Conservation (phyloP, 208 protist species). For the Leishmania tarentolae region DNA sequence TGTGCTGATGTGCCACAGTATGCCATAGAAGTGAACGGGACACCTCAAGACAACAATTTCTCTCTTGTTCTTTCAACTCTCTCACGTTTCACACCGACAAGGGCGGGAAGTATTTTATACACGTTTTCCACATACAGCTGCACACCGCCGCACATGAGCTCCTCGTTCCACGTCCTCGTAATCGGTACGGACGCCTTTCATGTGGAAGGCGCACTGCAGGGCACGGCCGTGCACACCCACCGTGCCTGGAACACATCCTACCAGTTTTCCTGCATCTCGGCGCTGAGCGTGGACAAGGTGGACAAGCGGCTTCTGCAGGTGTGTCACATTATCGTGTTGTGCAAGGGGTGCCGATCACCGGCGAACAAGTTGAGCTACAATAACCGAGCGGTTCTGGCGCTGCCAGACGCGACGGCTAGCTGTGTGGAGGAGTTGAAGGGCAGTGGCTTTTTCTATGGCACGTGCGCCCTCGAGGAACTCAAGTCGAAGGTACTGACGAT, state of each 20-base stretch:
- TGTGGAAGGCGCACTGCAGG: conserved; percentile 59
- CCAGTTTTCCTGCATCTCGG: conserved; percentile 60
- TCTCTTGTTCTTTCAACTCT: background rate
- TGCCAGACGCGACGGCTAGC: conserved; percentile 45
- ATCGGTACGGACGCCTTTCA: conserved; percentile 66
- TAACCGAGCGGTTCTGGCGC: conserved; percentile 52
- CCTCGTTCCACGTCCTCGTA: conserved; percentile 53
- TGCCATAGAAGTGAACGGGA: background rate
- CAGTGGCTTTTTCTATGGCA: conserved; percentile 73
- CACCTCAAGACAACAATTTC: background rate
- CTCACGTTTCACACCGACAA: background rate
- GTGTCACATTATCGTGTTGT: conserved; percentile 69
- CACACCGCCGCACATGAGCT: background rate
- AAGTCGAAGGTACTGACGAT: conserved; percentile 39
- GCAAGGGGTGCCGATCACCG: conserved; percentile 51
- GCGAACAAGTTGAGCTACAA: conserved; percentile 36
- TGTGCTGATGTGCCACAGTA: background rate
- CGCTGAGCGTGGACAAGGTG: conserved; percentile 51
- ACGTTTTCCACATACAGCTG: no score
- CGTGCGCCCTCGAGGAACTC: conserved; percentile 38
- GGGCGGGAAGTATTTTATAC: background rate
- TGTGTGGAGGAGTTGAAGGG: conserved; percentile 48
- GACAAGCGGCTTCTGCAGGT: conserved; percentile 59
- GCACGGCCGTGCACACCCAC: conserved; percentile 56
- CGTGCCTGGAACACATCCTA: conserved; percentile 80